Conservation (phyloP, 2,329 filamentous ascomycete species). For the Diaporthe citriasiana region DNA sequence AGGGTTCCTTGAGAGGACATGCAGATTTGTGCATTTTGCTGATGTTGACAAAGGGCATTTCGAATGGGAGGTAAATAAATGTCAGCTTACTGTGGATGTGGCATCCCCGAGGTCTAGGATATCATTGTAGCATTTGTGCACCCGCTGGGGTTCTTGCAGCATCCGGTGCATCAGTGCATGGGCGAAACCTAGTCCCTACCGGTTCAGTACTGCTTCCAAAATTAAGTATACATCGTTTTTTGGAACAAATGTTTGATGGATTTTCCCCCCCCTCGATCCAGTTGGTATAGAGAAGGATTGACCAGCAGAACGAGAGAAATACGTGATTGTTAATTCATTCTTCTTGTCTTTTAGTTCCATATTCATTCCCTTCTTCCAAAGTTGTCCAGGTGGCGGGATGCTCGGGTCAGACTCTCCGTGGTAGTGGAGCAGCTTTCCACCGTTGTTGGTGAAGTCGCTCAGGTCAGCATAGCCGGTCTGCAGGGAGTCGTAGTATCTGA, state of each 20-base stretch:
- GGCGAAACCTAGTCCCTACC: neutral
- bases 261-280: neutral
- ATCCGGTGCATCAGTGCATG: neutral
- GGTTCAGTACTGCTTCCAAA: neutral
- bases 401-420: conserved; percentile 69
- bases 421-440: conserved; percentile 71
- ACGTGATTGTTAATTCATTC: neutral
- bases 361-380: no score
- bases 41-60: no score
- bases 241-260: neutral
- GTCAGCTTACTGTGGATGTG: conserved; percentile 1
- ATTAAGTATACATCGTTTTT: neutral
- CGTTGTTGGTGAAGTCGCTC: conserved; percentile 61
- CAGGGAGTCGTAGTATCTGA: conserved; percentile 63
- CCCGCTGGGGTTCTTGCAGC: neutral
- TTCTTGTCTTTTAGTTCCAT: no score
- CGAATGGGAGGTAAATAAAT: neutral
- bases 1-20: no score
- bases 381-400: conserved; percentile 59
- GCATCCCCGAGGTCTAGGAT: neutral
- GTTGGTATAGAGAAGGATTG: neutral
- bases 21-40: neutral
- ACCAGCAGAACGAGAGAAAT: no score
- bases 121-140: neutral
- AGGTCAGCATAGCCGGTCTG: conserved; percentile 69